Conservation (phyloP, 495 filamentous ascomycete genomes). For the Tetracladium setigerum region DNA sequence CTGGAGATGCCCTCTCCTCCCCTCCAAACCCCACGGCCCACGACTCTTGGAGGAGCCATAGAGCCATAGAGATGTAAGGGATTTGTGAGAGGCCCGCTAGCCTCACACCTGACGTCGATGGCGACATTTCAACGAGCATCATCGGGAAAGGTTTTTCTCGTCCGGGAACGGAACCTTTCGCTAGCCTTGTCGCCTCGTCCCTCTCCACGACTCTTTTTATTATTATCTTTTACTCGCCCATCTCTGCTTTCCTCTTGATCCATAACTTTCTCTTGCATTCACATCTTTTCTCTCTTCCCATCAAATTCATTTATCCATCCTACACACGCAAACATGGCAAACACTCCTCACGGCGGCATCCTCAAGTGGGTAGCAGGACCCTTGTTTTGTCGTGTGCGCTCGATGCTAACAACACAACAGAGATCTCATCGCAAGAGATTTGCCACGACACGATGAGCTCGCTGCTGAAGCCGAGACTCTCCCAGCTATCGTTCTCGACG, state of each 20-base stretch:
- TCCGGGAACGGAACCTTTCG: too few species aligned
- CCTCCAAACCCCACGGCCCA: too few species aligned
- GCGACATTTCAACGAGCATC: too few species aligned
- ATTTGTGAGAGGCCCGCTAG: too few species aligned
- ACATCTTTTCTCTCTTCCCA: neutral
- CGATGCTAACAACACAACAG: conserved; percentile 7
- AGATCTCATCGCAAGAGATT: conserved; percentile 88
- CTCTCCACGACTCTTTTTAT: neutral
- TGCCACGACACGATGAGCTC: conserved; percentile 66
- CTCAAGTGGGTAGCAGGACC: conserved; percentile 51
- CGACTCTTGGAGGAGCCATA: too few species aligned
- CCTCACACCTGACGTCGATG: too few species aligned
- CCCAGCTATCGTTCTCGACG: conserved; percentile 74
- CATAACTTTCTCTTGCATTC: neutral
- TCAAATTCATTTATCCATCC: too few species aligned
- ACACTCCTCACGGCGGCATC: conserved; percentile 90
- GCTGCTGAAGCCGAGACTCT: conserved; percentile 77
- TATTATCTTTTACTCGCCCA: neutral
- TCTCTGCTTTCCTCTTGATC: conserved; percentile 1
- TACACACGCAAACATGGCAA: conserved; percentile 35
- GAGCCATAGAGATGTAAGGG: too few species aligned
- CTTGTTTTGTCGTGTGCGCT: neutral
- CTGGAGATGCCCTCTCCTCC: too few species aligned
- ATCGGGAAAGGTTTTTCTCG: too few species aligned
- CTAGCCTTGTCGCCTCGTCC: too few species aligned